Evolutionary conservation across 768 basidiomycete species (phyloP), one percentile per base, ranked within the genome.

Genomic region (Fistulinella prunicolor): DNA sequence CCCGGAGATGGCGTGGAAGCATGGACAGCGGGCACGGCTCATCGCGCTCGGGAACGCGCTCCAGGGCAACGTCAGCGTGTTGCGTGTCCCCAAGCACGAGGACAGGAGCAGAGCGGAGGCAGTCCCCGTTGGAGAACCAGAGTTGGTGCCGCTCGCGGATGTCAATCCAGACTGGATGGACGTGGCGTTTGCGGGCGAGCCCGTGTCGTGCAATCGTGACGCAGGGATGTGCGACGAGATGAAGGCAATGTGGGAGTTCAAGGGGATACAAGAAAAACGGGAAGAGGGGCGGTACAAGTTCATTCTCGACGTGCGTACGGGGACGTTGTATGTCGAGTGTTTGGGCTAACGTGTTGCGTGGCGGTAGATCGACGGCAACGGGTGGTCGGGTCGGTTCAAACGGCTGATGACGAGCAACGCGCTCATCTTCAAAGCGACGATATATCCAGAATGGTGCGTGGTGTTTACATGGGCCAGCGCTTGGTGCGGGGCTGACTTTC

Each of bases 361-460:
- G 3, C 26, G n/a, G n/a, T 50, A 81, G 79, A 66, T 83, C 10
- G 81, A 83, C 50, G 82, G 80, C 7, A 80, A 82, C 47, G 85
- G 82, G 1, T 85, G 84, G 83, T 83, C 82, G 4, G 73, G 79
- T n/a, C 74, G 83, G 5, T 88, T 86, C 62, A 82, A 83, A 51
- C 70, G 83, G 4, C 68, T 86, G 2, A 73, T 86, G 4, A 79
- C 80, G 3, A 74, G 79, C 20, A 83, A 84, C 21, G 73, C 84
- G 0, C 66, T 85, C 14, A 69, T 86, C 7, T 79, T 88, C 69
- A 86, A 87, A 58, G 72, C 81, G 30, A 86, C 85, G 0, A 76
- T 86, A 51, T 86, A 83, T 58, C 85, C 84, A 0, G 86, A 87
- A 66, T 88, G 86, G 86, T 82, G 12, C 32, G 32, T 34, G 4